Base-by-base conservation (phyloP, 805 yeast genomes). In the Suhomyces tanzawaensis region DNA sequence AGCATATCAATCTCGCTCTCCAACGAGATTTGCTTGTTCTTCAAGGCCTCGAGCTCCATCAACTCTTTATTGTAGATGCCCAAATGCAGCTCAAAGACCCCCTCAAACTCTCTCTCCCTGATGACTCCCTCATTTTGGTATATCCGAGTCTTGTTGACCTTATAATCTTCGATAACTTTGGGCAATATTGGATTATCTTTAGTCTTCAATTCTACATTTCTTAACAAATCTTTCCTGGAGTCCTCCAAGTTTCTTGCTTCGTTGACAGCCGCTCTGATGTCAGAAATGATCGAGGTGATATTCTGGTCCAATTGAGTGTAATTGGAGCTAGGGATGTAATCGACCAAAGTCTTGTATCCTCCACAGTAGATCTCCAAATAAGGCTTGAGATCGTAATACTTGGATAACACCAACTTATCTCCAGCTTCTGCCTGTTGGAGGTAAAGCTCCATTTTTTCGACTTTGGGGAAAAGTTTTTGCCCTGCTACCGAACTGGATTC, bases 351-450 rank as follows among this genome's bases (percentile, higher is more conserved):
- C 2, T 60, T 60, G 24, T 48, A 51, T 0, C 75, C 74, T 7
- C 71, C 69, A 19, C 68, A 64, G 41, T 71, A 72, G 4, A 74
- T 57, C 27, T 56, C 60, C 16, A 87, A 48, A 7, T 57, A 52
- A 1, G 72, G 67, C 39, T 70, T 74, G 33, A 85, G 65, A n/a
- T 71, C 67, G 1, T 55, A 46, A 45, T 78, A 76, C 33, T 75
- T 74, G 3, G 60, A 54, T 4, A 57, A 48, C 0, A 86, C 74
- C 2, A 72, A 62, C 3, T 57, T 57, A 57, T 89, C 95, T 7
- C 93, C 85, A 3, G 62, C 52, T 19, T 62, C 58, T 1, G 95
- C 93, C 44, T 77, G 78, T 1, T 51, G 48, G 13, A 84, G 55
- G 49, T 80, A 82, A 3, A 51, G 54, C 22, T 66, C 67, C 53